Percentiles rank a stretch among this genome's conserved stretches.
These are phyloP conservation scores for Xylaria sp. DNA, from an alignment of 2,329 filamentous ascomycete genomes.

Conservation along the genomic window DNA sequence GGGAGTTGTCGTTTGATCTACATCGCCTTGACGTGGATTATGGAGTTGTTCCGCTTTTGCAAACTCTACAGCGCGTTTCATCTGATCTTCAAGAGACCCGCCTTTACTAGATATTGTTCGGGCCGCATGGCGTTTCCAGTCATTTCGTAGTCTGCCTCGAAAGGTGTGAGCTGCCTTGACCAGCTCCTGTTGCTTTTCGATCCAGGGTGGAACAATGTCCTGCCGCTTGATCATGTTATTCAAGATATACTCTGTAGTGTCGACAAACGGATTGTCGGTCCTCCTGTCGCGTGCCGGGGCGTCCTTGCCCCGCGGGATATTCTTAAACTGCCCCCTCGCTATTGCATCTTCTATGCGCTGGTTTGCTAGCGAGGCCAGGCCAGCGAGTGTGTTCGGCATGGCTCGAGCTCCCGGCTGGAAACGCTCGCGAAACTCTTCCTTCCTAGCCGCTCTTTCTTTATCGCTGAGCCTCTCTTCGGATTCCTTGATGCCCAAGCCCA, in stretches of 20 bases:
- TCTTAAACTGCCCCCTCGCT: slow-evolving; percentile 85
- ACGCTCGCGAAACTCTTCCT: slow-evolving; percentile 79
- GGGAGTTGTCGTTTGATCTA: slow-evolving; percentile 60
- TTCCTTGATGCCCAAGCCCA: slow-evolving; percentile 58
- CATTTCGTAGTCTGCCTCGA: slow-evolving; percentile 75
- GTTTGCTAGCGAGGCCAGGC: slow-evolving; percentile 85
- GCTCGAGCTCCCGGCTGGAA: slow-evolving; percentile 78
- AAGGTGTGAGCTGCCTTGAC: slow-evolving; percentile 75
- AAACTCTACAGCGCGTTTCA: slow-evolving; percentile 75
- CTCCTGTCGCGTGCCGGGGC: slow-evolving; percentile 80
- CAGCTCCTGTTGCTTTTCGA: slow-evolving; percentile 96
- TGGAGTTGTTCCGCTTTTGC: slow-evolving; percentile 76
- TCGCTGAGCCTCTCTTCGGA: slow-evolving; percentile 69
- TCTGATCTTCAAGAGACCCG: slow-evolving; percentile 77
- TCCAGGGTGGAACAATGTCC: slow-evolving; percentile 96
- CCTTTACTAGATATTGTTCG: slow-evolving; percentile 81
- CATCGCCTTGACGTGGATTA: slow-evolving; percentile 65
- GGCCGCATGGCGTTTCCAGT: slow-evolving; percentile 87
- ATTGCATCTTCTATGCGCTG: slow-evolving; percentile 93
- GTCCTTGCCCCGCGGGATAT: slow-evolving; percentile 82
- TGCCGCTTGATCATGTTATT: slow-evolving; percentile 98
- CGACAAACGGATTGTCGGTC: slow-evolving; percentile 87
- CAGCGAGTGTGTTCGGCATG: slow-evolving; percentile 80
- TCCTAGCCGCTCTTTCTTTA: slow-evolving; percentile 76
- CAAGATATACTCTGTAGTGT: slow-evolving; percentile 97